Evolutionary conservation across 495 filamentous ascomycete species (phyloP).

Genomic region (Penicillium manginii): DNA sequence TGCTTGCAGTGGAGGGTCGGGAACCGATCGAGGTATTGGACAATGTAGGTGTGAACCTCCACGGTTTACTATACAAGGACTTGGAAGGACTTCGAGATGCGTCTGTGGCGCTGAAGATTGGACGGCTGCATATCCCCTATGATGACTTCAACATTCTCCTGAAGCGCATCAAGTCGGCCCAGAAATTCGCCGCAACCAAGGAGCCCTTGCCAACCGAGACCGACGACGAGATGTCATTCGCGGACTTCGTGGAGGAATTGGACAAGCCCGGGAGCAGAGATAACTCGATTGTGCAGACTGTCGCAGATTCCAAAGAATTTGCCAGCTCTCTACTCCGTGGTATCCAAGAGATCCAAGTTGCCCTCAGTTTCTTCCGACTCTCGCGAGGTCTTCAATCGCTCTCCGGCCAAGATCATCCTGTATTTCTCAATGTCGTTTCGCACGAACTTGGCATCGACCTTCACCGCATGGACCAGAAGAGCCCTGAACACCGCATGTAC

Average conservation of each 20-base stretch:
- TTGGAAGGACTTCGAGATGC: constrained; percentile 87
- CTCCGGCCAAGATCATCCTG: constrained; percentile 64
- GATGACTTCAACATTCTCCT: constrained; percentile 77
- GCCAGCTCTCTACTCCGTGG: constrained; percentile 86
- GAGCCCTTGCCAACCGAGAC: constrained; percentile 43
- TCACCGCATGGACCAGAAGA: constrained; percentile 89
- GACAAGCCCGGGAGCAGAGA: constrained; percentile 73
- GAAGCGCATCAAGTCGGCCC: constrained; percentile 49
- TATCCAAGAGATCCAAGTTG: constrained; percentile 95
- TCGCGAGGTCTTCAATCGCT: constrained; percentile 73
- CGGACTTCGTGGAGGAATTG: constrained; percentile 78
- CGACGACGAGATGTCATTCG: constrained; percentile 64
- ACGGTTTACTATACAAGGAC: constrained; percentile 88
- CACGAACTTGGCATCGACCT: constrained; percentile 95
- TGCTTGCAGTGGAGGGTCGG: constrained; percentile 82
- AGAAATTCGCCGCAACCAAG: constrained; percentile 30
- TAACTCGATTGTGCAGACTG: constrained; percentile 76
- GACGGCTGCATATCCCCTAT: constrained; percentile 85
- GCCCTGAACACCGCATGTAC: constrained; percentile 98
- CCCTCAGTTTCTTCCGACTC: constrained; percentile 87
- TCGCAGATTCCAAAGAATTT: constrained; percentile 93
- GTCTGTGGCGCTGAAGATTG: constrained; percentile 86
- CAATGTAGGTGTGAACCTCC: constrained; percentile 82
- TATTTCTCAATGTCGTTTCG: constrained; percentile 86
- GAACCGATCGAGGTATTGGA: constrained; percentile 91